Conservation (phyloP, 495 filamentous ascomycete genomes). For the Entonaema liquescens region DNA sequence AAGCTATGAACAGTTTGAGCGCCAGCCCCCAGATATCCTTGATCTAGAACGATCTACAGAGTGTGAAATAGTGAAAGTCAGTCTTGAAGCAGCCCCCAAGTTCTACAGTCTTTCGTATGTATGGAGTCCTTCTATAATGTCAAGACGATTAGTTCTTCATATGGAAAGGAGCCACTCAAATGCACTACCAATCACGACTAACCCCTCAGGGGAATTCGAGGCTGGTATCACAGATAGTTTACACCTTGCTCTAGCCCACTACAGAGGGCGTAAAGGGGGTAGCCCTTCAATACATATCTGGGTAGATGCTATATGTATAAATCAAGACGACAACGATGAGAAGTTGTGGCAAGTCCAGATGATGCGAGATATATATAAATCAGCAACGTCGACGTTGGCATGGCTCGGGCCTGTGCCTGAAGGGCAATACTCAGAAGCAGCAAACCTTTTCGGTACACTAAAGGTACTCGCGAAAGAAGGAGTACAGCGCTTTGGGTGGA, state of each 20-base stretch:
- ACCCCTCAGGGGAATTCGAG: neutral
- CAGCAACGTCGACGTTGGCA: neutral
- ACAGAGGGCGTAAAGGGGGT: too few relatives aligned
- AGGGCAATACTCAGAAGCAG: neutral
- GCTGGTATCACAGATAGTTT: neutral
- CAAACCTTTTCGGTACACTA: too few relatives aligned
- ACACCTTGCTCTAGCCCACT: neutral
- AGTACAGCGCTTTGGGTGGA: too few relatives aligned
- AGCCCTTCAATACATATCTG: too few relatives aligned
- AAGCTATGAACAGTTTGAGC: too few relatives aligned
- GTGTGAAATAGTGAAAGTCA: neutral
- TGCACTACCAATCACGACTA: neutral
- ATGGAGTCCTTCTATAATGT: neutral
- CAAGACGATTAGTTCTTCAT: neutral
- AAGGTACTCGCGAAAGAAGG: too few relatives aligned
- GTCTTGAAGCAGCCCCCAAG: neutral
- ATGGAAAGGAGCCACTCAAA: neutral
- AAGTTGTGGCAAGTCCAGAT: neutral
- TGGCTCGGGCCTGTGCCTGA: neutral
- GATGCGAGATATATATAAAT: neutral
- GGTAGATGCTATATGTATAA: too few relatives aligned
- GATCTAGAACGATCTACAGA: neutral
- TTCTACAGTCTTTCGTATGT: neutral
- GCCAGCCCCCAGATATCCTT: neutral
- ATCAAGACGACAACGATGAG: neutral